Conservation (phyloP, 1,139 yeast genomes). For the Geotrichum klebahnii region DNA sequence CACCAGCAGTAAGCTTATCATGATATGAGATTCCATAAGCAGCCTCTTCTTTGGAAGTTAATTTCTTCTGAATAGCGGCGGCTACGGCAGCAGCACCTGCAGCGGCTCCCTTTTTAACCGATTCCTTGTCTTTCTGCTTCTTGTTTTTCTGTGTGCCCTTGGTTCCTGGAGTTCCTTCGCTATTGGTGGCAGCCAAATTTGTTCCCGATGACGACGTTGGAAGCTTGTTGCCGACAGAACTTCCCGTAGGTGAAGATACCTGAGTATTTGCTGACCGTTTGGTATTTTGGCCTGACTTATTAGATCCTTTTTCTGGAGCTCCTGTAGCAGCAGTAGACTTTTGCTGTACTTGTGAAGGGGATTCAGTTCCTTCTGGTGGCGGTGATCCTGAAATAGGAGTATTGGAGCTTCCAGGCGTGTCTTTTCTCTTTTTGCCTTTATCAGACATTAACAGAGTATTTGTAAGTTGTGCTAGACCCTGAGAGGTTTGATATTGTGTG, state of each 20-base stretch:
- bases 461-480: slow-evolving; percentile 83
- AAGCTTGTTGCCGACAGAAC: slow-evolving; percentile 7
- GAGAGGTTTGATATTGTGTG: slow-evolving; percentile 76
- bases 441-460: slow-evolving; percentile 75
- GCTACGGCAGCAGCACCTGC: slow-evolving; percentile 39
- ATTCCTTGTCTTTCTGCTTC: slow-evolving; percentile 21
- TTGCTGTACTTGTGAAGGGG: slow-evolving; percentile 47
- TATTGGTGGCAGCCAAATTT: not conserved
- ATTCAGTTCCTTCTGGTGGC: slow-evolving; percentile 33
- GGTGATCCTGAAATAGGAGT: slow-evolving; percentile 33
- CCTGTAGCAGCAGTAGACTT: slow-evolving; percentile 39
- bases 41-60: slow-evolving; percentile 75
- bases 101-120: slow-evolving; percentile 30
- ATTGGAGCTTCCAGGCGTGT: slow-evolving; percentile 27
- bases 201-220: slow-evolving; percentile 15
- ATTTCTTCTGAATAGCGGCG: slow-evolving; percentile 48
- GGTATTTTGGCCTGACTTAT: slow-evolving; percentile 3
- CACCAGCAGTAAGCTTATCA: slow-evolving; percentile 75
- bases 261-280: slow-evolving; percentile 15
- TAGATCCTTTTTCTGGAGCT: slow-evolving; percentile 16
- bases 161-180: slow-evolving; percentile 4
- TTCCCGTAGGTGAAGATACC: slow-evolving; percentile 18
- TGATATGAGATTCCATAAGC: slow-evolving; percentile 83
- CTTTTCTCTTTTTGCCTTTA: slow-evolving; percentile 56
- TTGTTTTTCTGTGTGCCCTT: slow-evolving; percentile 11